Conservation (phyloP, 139 green algal species). For the Tetraselmis striata region DNA sequence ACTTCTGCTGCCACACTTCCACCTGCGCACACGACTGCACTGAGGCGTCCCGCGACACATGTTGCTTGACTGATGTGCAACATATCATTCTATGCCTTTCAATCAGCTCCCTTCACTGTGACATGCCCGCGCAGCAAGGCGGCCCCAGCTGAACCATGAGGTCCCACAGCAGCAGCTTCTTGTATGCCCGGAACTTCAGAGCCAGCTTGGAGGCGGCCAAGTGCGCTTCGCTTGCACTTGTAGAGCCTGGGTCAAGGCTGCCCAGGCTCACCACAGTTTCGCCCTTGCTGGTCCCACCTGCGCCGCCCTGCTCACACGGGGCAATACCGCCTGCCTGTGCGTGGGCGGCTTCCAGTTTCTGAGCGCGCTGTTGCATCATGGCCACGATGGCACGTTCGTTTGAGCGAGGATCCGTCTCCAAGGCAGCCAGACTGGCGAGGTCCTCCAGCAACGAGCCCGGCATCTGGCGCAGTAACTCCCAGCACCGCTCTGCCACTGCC, state of each 20-base stretch:
- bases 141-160: conserved; percentile 1
- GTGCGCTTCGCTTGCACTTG: neutral
- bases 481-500: conserved; percentile 6
- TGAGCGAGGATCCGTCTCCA: neutral
- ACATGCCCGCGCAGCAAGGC: too few species aligned
- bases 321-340: neutral
- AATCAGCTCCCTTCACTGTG: too few species aligned
- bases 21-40: too few species aligned
- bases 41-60: too few species aligned
- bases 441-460: conserved; percentile 3
- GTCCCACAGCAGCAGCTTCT: conserved; percentile 26
- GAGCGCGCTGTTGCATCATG: neutral
- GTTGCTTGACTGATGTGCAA: too few species aligned
- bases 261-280: neutral
- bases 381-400: neutral
- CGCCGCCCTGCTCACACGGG: neutral
- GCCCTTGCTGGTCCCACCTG: neutral
- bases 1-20: too few species aligned
- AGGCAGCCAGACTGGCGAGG: conserved; percentile 8
- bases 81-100: too few species aligned
- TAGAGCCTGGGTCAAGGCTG: too few species aligned
- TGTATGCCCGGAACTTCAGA: conserved; percentile 9
- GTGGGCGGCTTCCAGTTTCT: neutral
- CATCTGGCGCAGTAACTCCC: conserved; percentile 8
- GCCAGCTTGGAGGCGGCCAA: conserved; percentile 8